Evolutionary conservation across 805 yeast species (phyloP).

Genomic region (Yamadazyma endophytica): DNA sequence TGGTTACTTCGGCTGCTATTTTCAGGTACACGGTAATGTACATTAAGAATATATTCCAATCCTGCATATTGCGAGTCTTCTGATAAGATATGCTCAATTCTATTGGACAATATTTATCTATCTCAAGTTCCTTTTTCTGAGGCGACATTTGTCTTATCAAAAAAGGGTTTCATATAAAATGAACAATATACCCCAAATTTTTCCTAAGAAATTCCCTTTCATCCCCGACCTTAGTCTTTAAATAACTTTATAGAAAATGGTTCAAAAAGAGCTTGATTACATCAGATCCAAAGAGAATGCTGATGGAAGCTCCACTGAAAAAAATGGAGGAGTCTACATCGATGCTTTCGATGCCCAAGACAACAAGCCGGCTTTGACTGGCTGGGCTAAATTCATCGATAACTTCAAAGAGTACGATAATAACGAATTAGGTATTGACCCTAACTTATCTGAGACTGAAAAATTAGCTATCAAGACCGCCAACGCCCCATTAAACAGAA

Average conservation of each 20-base stretch:
- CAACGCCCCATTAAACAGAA: slow-evolving; percentile 41
- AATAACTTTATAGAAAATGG: no score
- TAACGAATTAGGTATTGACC: slow-evolving; percentile 39
- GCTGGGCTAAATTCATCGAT: slow-evolving; percentile 22
- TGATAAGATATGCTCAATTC: no score
- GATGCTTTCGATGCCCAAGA: slow-evolving; percentile 21
- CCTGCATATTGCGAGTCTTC: slow-evolving; percentile 55
- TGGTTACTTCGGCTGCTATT: no score
- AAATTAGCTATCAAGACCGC: slow-evolving; percentile 34
- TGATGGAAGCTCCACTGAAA: slow-evolving; percentile 28
- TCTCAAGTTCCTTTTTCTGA: no score
- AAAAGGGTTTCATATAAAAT: no score
- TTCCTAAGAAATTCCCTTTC: no score
- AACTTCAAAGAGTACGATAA: slow-evolving; percentile 30
- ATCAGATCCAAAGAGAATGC: slow-evolving; percentile 33
- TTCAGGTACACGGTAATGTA: no score
- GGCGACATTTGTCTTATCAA: no score
- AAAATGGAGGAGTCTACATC: slow-evolving; percentile 34
- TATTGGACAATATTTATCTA: no score
- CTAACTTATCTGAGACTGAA: slow-evolving; percentile 21
- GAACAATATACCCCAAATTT: no score
- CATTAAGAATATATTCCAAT: slow-evolving; percentile 48
- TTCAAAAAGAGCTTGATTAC: slow-evolving; percentile 39
- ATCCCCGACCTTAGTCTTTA: no score
- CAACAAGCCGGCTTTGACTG: slow-evolving; percentile 14